A percentile compares a stretch with the other conserved stretches of the same genome.
phyloP scores from a whole-genome alignment of 495 filamentous ascomycete genomes.

The Recurvomyces mirabilis region DNA sequence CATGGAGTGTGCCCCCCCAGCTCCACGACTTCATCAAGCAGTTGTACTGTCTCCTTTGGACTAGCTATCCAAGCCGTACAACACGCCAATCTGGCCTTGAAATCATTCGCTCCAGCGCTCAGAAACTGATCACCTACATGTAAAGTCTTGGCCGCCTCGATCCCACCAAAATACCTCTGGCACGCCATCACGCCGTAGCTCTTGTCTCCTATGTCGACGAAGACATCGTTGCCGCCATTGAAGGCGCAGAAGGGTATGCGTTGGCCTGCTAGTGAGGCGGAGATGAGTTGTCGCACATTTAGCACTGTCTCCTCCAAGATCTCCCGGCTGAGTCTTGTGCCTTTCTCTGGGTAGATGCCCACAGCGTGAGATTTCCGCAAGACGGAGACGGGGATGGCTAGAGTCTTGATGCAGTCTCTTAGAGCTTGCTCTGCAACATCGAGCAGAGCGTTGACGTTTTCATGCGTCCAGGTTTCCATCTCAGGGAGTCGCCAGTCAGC shows the following conservation, averaged over 20 bases:
- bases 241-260: slow-evolving; percentile 92
- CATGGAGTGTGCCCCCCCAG: no score
- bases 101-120: slow-evolving; percentile 90
- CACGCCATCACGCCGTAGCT: slow-evolving; percentile 85
- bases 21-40: slow-evolving; percentile 87
- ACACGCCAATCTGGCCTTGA: slow-evolving; percentile 61
- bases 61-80: slow-evolving; percentile 85
- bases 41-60: slow-evolving; percentile 74
- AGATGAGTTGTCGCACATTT: slow-evolving; percentile 81
- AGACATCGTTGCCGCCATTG: slow-evolving; percentile 54
- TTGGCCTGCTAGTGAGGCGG: slow-evolving; percentile 58
- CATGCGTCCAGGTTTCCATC: slow-evolving; percentile 75
- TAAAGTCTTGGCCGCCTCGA: slow-evolving; percentile 49
- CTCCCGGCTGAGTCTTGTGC: slow-evolving; percentile 66
- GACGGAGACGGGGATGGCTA: slow-evolving; percentile 64
- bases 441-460: slow-evolving; percentile 64
- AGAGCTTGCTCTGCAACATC: slow-evolving; percentile 79
- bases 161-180: slow-evolving; percentile 79
- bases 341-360: slow-evolving; percentile 63
- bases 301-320: slow-evolving; percentile 92
- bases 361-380: slow-evolving; percentile 90
- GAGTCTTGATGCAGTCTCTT: slow-evolving; percentile 60
- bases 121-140: slow-evolving; percentile 96
- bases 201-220: slow-evolving; percentile 98
- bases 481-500: slow-evolving; percentile 72